These are phyloP conservation scores for Cerioporus squamosus DNA, from an alignment of 1,284 basidiomycete species.

Conservation along the genomic window DNA sequence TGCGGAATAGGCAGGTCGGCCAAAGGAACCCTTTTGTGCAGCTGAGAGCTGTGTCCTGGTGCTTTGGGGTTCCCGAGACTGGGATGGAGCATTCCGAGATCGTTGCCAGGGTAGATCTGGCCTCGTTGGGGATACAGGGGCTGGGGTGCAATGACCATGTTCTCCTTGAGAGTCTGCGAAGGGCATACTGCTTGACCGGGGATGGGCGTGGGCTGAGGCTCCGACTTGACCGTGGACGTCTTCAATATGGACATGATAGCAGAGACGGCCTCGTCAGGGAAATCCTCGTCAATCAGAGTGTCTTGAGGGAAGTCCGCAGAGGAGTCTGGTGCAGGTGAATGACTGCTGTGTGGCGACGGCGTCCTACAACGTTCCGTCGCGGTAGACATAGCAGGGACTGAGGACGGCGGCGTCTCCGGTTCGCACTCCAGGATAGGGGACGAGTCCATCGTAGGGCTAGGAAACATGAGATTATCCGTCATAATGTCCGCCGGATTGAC, in stretches of 20 bases:
- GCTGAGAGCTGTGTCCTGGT: not conserved
- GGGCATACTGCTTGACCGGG: not conserved
- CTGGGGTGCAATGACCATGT: constrained; percentile 9
- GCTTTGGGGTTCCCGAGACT: not conserved
- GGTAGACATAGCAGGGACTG: too few species aligned
- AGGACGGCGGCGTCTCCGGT: not conserved
- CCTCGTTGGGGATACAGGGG: constrained; percentile 11
- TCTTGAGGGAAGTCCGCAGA: constrained; percentile 23
- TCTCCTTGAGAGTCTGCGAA: not conserved
- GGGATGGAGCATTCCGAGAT: constrained; percentile 6
- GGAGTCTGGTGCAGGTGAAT: constrained; percentile 8
- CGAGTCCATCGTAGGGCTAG: not conserved
- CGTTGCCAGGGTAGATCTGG: not conserved
- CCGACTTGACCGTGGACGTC: constrained; percentile 10
- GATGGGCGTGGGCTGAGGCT: not conserved
- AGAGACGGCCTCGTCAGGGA: constrained; percentile 31
- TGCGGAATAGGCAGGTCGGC: constrained; percentile 6
- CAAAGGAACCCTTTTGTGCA: constrained; percentile 12
- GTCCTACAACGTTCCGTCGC: not conserved
- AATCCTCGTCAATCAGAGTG: constrained; percentile 11
- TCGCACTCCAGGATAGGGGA: not conserved
- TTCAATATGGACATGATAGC: constrained; percentile 32
- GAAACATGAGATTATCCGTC: constrained; percentile 3
- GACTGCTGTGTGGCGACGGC: not conserved
- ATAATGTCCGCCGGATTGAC: constrained; percentile 56